Evolutionary conservation across 2,329 filamentous ascomycete species (phyloP), one percentile per base, ranked within the genome.

Genomic region (Neonectria ditissima): DNA sequence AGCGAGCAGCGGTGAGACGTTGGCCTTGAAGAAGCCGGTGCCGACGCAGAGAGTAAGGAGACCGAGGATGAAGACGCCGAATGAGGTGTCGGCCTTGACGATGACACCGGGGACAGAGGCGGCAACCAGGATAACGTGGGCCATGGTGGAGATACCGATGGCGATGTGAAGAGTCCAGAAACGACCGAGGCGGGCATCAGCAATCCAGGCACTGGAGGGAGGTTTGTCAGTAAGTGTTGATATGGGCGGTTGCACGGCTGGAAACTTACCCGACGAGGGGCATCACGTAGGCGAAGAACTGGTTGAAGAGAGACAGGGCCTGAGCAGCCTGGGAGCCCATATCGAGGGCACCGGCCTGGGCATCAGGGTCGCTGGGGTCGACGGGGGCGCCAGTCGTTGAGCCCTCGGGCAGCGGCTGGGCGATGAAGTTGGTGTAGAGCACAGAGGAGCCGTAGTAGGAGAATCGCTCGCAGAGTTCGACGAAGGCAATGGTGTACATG

Each of bases 11-110:
- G 90, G 89, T 0, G 89, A 89, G 45, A 94, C 91, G 74, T 94
- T 94, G 67, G 90, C 87, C 82, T 94, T 95, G 86, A 94, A 93
- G 73, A 92, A 91, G 65, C 92, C 92, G 1, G 91, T 92, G 45
- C 92, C 92, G 30, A 92, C 77, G 68, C 83, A 83, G 41, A 86
- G 81, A 24, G 74, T 73, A 34, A 85, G 72, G 32, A 84, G 79
- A n/a, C 90, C 91, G 74, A 93, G 86, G 73, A 93, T 84, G 71
- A 93, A 91, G 55, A 86, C 88, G 1, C 82, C 89, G 48, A 92
- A 86, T 0, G 89, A 82, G 13, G 83, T 81, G 16, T 88, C 83
- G 37, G 80, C 79, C 66, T 86, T 79, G 47, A 86, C 79, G 50
- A 93, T 89, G 51, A 91, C 87, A 3, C 75, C 73, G 0, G 91